Evolutionary conservation across 208 protist species (phyloP), one percentile per base, ranked within the genome.

Genomic region (Trypanosoma theileri): DNA sequence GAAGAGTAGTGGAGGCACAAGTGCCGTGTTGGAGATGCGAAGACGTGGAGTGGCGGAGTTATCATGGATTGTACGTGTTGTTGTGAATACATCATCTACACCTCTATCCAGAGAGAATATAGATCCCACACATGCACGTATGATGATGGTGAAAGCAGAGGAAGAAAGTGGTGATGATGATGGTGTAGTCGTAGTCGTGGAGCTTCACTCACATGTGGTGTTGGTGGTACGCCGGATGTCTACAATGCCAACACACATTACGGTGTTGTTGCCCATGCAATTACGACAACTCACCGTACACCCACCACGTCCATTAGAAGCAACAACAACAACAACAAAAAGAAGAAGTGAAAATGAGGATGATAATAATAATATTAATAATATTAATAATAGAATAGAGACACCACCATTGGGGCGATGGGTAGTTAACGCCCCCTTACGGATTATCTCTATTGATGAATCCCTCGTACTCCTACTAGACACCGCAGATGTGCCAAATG

Each of bases 241-340:
- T 1, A 69, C 63, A 46, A 79, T 85, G 53, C 90, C 86, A 21
- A 24, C 51, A 7, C 45, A 54, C 35, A 62, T 92, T 7, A 41
- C 52, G 10, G 56, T 93, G 9, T 67, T 79, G 56, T 67, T 96
- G 17, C 86, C 91, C 40, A 96, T 96, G 91, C 79, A 92, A 71
- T 71, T 67, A 31, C 73, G 71, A 0, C 80, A 66, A 17, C 81
- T 77, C 68, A 24, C 51, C n/a, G 80, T 94, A 24, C 4, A 65
- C 28, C 80, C 88, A 11, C 86, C 89, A 50, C 64, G 31, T 9
- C 44, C 55, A 26, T 61, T 42, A 19, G n/a, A 55, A 28, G 19
- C 64, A 58, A 54, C n/a, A 31, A 53, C 12, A 17, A 16, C 1
- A 31, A 52, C 26, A 35, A 35, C n/a, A n/a, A n/a, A n/a, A n/a